phyloP scores from a whole-genome alignment of 2,329 filamentous ascomycete species.

The Botrytis fabae region DNA sequence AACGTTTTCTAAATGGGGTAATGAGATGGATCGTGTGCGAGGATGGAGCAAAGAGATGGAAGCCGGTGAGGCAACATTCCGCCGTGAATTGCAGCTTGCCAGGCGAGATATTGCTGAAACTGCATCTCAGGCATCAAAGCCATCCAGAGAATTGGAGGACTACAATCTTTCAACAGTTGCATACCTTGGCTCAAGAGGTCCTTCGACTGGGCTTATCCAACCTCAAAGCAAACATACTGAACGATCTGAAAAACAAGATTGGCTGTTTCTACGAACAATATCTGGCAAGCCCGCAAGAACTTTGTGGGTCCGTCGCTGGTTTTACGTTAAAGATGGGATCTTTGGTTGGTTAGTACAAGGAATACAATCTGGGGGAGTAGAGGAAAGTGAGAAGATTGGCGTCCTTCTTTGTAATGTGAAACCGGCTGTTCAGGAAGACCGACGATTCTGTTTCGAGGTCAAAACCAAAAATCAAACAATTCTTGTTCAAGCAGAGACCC shows the following conservation, averaged over 20 bases:
- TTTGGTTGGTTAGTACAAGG: conserved; percentile 93
- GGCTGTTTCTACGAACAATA: conserved; percentile 80
- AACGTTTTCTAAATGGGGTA: conserved; percentile 64
- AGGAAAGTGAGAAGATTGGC: conserved; percentile 95
- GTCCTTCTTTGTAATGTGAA: conserved; percentile 91
- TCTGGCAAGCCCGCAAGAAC: conserved; percentile 87
- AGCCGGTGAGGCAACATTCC: conserved; percentile 78
- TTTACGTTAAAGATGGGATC: conserved; percentile 91
- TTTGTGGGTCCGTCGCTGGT: conserved; percentile 91
- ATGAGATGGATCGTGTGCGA: conserved; percentile 86
- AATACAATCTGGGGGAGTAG: conserved; percentile 74
- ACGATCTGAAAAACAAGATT: conserved; percentile 80
- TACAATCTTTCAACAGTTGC: conserved; percentile 89
- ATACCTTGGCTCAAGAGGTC: conserved; percentile 71
- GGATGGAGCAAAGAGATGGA: conserved; percentile 97
- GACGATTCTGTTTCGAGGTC: conserved; percentile 95
- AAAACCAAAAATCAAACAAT: conserved; percentile 95
- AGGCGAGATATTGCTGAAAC: conserved; percentile 79
- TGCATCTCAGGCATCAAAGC: conserved; percentile 69
- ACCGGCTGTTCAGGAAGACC: conserved; percentile 87
- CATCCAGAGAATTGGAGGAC: conserved; percentile 88
- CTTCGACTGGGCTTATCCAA: conserved; percentile 53
- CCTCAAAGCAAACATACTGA: conserved; percentile 54
- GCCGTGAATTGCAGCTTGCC: conserved; percentile 75
- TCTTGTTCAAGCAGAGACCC: conserved; percentile 88